phyloP scores from a whole-genome alignment of 768 basidiomycete species.

The Glaciozyma martinii region DNA sequence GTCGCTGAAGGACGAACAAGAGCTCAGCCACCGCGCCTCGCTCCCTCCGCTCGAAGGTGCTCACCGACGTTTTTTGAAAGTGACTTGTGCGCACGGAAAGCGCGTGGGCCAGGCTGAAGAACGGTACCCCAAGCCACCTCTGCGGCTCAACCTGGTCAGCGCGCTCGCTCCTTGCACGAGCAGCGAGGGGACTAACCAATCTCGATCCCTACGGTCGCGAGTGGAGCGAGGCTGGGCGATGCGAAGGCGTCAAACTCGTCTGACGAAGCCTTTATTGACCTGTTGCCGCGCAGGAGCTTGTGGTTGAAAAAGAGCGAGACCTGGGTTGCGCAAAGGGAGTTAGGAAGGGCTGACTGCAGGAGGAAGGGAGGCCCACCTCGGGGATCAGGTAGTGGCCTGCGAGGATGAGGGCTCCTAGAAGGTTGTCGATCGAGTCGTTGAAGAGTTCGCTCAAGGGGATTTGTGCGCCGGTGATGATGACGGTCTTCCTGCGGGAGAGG shows the following conservation, averaged over 20 bases:
- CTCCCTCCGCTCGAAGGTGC: conserved; percentile 25
- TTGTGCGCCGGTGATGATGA: conserved; percentile 80
- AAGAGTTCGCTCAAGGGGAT: conserved; percentile 74
- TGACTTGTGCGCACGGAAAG: conserved; percentile 77
- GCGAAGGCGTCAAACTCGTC: conserved; percentile 28
- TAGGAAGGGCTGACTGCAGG: too few relatives aligned
- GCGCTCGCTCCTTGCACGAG: accelerated
- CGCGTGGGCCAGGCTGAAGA: conserved; percentile 63
- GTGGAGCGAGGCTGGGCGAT: conserved; percentile 13
- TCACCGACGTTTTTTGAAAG: conserved; percentile 74
- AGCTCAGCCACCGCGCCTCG: neutral
- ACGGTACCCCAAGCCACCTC: conserved; percentile 79
- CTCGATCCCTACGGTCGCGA: conserved; percentile 67
- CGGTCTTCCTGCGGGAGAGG: conserved; percentile 72
- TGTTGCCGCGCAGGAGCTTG: conserved; percentile 60
- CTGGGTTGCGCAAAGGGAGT: too few relatives aligned
- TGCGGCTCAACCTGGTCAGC: neutral
- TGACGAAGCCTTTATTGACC: conserved; percentile 27
- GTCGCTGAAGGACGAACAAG: conserved; percentile 19
- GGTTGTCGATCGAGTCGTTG: conserved; percentile 87
- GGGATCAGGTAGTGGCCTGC: conserved; percentile 89
- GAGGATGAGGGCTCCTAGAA: conserved; percentile 77
- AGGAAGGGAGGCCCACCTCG: conserved; percentile 36
- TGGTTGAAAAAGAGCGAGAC: conserved; percentile 75
- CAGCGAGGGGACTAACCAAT: conserved; percentile 43